Conservation (phyloP, 2,329 filamentous ascomycete genomes). For the Colletotrichum melonis region DNA sequence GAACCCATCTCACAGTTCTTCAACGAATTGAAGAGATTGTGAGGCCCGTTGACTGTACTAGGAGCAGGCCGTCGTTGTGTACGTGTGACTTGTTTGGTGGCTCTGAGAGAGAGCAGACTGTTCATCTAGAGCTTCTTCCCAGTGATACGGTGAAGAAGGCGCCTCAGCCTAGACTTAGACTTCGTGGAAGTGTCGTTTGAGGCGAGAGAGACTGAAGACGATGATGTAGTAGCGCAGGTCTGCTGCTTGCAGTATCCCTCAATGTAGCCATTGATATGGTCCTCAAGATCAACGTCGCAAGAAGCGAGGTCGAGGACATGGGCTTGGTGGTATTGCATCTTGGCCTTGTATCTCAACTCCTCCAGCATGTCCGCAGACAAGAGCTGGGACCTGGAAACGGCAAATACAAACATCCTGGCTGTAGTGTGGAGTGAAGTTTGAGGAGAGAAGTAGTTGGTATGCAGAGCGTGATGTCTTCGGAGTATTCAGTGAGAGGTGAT, state of each 20-base stretch:
- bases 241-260: conserved; percentile 7
- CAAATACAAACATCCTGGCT: neutral
- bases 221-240: neutral
- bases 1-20: neutral
- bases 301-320: conserved; percentile 6
- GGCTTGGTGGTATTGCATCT: neutral
- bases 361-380: neutral
- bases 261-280: conserved; percentile 24
- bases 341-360: conserved; percentile 15
- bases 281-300: conserved; percentile 5
- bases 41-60: neutral
- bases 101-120: neutral
- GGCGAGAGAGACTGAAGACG: neutral
- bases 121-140: neutral
- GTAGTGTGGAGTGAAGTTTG: neutral
- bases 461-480: neutral
- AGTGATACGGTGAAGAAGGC: conserved; percentile 1
- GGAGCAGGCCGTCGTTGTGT: neutral
- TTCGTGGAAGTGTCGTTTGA: neutral
- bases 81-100: too few species aligned
- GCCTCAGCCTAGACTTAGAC: neutral
- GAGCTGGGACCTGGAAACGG: neutral
- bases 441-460: neutral
- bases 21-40: neutral
- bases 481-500: neutral